Base-by-base conservation (phyloP, 768 basidiomycete genomes). In the Agrocybe praecox region DNA sequence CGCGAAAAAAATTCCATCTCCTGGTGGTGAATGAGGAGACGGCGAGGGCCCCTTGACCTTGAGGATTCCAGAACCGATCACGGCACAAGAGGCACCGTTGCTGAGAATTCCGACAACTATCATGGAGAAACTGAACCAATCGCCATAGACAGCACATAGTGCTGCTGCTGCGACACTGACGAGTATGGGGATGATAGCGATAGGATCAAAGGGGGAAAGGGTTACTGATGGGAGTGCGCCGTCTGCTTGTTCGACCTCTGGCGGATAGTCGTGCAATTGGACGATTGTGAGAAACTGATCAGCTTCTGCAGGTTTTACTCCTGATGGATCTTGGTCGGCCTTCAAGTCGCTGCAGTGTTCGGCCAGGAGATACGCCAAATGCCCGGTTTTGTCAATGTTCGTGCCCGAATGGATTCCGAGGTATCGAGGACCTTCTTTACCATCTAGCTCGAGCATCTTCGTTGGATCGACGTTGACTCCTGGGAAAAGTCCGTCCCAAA, bases 401-500 rank as follows among this genome's bases (percentile, higher is more conserved):
- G 57, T 59, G 1, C 57, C 57, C 18, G 57, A 59, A 21, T 53
- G 53, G 15, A 49, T 53, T 14, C 52, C 57, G 0, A 46, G 22
- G 44, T 54, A 59, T 17, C 48, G 47, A 33, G 57, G 57, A 12
- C 57, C 57, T 14, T 50, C 48, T 34, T 49, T 53, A 6, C 53
- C 53, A 36, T 59, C 57, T 6, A 59, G 49, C 24, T 59, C 57
- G 33, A 59, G 44, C 52, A 54, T 53, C 5, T 36, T 54, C 14
- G 52, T 50, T 1, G 57, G 57, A 22, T 59, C 53, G n/a, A 53
- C 53, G n/a, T 53, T 54, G n/a, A 46, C 19, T 42, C 57, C 57
- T 8, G 57, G 57, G 43, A 49, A 59, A 23, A 59, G 52, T 19
- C 57, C 52, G 21, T 59, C 53, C 57, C 57, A 59, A 14, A 59